Percentiles rank a stretch among this genome's conserved stretches.
Conservation (phyloP, 2,329 filamentous ascomycete species). For the Thyridium curvatum region DNA sequence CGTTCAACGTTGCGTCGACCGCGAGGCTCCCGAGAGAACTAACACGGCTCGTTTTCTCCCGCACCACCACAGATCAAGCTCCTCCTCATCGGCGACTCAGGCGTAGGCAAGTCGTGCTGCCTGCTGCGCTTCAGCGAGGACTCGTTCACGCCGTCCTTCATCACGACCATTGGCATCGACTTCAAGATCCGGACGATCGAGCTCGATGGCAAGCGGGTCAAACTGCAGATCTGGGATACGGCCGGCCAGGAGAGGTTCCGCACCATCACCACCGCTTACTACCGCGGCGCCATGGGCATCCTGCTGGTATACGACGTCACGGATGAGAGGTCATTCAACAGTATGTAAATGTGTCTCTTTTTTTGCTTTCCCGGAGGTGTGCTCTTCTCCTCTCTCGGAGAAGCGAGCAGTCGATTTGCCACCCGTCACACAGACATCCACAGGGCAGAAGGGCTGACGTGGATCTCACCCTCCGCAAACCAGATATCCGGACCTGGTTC, state of each 20-base stretch:
- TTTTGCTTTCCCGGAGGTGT: constrained; percentile 1
- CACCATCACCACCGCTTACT: constrained; percentile 98
- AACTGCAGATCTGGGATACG: constrained; percentile 99
- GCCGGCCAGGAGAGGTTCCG: constrained; percentile 97
- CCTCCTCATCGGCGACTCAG: constrained; percentile 91
- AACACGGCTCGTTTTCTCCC: constrained; percentile 11
- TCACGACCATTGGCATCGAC: constrained; percentile 98
- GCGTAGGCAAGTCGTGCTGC: constrained; percentile 96
- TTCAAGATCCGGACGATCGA: constrained; percentile 99
- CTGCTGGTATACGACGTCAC: constrained; percentile 97
- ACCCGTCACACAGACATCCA: neutral
- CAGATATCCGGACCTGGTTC: constrained; percentile 99
- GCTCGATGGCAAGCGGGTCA: constrained; percentile 96
- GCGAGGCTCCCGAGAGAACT: neutral
- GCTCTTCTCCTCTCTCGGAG: constrained; percentile 3
- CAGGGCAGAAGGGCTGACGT: constrained; percentile 12
- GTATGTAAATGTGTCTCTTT: constrained; percentile 43
- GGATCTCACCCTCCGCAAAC: constrained; percentile 7
- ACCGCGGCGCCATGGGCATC: constrained; percentile 97
- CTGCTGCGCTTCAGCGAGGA: constrained; percentile 95
- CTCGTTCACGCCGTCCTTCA: constrained; percentile 95
- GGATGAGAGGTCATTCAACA: constrained; percentile 91
- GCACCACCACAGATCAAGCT: constrained; percentile 73
- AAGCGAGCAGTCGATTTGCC: constrained; percentile 5
- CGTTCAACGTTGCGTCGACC: neutral